Evolutionary conservation across 1,139 yeast genomes (phyloP).

Genomic region (Kluyveromyces sp.): DNA sequence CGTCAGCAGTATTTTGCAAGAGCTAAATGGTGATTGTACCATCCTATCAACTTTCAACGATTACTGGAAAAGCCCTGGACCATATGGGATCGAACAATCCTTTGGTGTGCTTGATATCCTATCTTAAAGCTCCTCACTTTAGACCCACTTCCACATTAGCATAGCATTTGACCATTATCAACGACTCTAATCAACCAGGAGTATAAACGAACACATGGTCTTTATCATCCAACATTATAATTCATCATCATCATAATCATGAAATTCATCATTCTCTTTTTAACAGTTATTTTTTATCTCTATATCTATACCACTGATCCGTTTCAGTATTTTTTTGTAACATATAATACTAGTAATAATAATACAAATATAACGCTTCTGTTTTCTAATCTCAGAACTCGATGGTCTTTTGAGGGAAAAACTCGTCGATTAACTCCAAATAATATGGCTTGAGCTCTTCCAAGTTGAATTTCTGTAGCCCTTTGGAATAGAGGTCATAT

Average conservation of each 20-base stretch:
- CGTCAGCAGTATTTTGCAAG: conserved; percentile 49
- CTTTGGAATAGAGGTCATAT: conserved; percentile 61
- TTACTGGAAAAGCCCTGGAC: conserved; percentile 83
- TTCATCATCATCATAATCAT: not conserved
- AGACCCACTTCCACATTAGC: not conserved
- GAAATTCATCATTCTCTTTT: not conserved
- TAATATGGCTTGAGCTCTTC: conserved; percentile 51
- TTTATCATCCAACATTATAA: no score
- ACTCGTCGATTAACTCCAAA: conserved; percentile 57
- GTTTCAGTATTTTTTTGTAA: not conserved
- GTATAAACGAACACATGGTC: no score
- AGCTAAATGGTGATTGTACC: conserved; percentile 50
- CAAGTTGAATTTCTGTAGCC: conserved; percentile 40
- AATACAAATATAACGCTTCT: not conserved
- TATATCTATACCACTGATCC: not conserved
- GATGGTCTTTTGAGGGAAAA: conserved; percentile 48
- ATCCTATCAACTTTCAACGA: conserved; percentile 74
- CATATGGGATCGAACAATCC: conserved; percentile 74
- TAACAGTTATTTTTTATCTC: not conserved
- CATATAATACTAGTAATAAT: not conserved
- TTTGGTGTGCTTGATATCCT: conserved; percentile 61
- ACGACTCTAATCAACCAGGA: not conserved
- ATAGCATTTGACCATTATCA: not conserved
- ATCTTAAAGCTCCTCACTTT: conserved; percentile 10
- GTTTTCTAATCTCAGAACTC: conserved; percentile 39